Conservation (phyloP, 176 grass and related monocot species). For the Triticum turgidum region DNA sequence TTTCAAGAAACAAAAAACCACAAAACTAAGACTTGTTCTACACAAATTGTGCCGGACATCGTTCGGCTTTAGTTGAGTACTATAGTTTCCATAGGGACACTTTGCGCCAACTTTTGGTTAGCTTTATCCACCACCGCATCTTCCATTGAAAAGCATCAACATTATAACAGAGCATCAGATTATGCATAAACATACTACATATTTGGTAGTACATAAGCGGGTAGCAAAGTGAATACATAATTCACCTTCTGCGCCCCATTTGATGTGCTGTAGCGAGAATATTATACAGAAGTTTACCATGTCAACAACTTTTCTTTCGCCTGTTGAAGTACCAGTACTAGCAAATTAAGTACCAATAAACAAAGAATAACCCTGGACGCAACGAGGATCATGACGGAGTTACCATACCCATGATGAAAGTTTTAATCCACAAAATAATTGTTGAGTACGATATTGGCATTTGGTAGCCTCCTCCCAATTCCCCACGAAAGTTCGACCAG, state of each 20-base stretch:
- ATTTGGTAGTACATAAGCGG: neutral
- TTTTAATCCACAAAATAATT: neutral
- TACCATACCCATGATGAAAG: neutral
- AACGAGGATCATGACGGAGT: neutral
- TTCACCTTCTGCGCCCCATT: neutral
- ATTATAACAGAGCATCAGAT: too few species aligned
- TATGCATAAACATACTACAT: too few species aligned
- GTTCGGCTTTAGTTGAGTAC: neutral
- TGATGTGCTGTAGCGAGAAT: neutral
- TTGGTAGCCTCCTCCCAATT: conserved; percentile 17
- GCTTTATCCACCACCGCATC: neutral
- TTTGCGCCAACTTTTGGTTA: neutral
- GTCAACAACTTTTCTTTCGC: neutral
- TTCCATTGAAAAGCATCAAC: neutral
- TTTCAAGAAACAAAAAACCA: neutral
- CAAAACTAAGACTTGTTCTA: neutral
- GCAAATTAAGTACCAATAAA: neutral
- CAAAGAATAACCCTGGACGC: neutral
- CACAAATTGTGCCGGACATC: neutral
- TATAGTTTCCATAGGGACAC: neutral
- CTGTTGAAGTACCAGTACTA: neutral
- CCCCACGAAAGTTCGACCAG: conserved; percentile 19
- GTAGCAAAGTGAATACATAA: neutral
- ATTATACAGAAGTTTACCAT: neutral
- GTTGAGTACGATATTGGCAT: conserved; percentile 17